Conservation (phyloP, 257 asterid species). For the Solanum stenotomum region DNA sequence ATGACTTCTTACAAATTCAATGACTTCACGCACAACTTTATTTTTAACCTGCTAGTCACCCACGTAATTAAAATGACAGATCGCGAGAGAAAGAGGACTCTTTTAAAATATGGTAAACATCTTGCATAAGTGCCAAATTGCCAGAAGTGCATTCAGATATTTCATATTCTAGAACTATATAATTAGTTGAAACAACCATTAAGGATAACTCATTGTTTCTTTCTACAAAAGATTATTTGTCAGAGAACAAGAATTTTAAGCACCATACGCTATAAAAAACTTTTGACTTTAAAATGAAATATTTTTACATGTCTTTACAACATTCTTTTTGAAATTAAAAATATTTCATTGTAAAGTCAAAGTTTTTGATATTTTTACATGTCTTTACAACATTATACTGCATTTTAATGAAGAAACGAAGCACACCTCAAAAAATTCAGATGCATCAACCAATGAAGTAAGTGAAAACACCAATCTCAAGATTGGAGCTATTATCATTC, state of each 20-base stretch:
- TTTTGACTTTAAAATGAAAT: neutral
- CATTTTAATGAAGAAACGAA: neutral
- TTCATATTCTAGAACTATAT: neutral
- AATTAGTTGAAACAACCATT: neutral
- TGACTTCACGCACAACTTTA: constrained; percentile 79
- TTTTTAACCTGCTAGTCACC: constrained; percentile 65
- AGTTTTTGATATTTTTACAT: too few relatives aligned
- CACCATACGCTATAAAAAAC: neutral
- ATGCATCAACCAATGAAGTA: constrained; percentile 75
- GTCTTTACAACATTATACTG: neutral
- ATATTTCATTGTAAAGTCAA: too few relatives aligned
- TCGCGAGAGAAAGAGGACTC: neutral
- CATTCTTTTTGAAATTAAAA: too few relatives aligned
- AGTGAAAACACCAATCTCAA: constrained; percentile 71
- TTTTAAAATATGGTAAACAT: neutral
- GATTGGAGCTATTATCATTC: constrained; percentile 68
- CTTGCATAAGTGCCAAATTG: neutral
- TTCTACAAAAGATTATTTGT: neutral
- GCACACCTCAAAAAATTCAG: constrained; percentile 87
- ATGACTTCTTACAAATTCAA: constrained; percentile 71
- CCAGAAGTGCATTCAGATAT: neutral
- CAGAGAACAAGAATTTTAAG: neutral
- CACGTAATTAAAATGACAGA: neutral
- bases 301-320: neutral
- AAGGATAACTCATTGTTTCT: neutral